Percentiles rank a stretch among this genome's conserved stretches.
These are phyloP conservation scores for Capsicum baccatum DNA, from an alignment of 257 asterid species.

Conservation along the genomic window DNA sequence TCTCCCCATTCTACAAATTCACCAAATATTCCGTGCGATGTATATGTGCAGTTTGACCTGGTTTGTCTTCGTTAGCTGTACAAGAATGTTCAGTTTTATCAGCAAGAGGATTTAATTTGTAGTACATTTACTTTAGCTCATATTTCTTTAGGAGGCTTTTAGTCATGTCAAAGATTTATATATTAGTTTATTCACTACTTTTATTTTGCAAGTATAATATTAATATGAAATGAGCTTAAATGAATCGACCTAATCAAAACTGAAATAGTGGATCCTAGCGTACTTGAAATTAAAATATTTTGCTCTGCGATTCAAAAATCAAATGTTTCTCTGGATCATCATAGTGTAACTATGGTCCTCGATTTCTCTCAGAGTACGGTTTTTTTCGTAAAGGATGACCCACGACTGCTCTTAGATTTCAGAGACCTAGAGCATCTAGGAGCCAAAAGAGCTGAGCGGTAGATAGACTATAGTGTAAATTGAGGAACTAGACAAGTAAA, in stretches of 20 bases:
- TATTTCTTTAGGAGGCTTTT: too few species aligned
- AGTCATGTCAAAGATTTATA: not conserved
- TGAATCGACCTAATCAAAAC: not conserved
- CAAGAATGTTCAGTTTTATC: not conserved
- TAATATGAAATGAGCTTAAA: not conserved
- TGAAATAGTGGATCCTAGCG: not conserved
- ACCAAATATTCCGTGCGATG: not conserved
- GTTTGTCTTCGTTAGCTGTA: not conserved
- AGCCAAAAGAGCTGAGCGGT: too few species aligned
- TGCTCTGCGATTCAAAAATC: not conserved
- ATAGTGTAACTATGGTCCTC: not conserved
- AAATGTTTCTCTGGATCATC: not conserved
- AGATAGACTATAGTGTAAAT: too few species aligned
- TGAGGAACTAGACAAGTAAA: too few species aligned
- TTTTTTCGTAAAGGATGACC: too few species aligned
- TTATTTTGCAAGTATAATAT: not conserved
- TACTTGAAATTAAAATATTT: not conserved
- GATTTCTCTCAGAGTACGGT: not conserved
- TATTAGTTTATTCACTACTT: not conserved
- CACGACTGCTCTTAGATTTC: too few species aligned
- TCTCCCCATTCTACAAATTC: constrained; percentile 5
- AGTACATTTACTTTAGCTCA: not conserved
- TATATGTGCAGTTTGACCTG: not conserved
- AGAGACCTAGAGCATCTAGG: too few species aligned
- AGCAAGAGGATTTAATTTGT: not conserved